These are phyloP conservation scores for Medicago arabica DNA, from an alignment of 306 rosid species.

Conservation along the genomic window DNA sequence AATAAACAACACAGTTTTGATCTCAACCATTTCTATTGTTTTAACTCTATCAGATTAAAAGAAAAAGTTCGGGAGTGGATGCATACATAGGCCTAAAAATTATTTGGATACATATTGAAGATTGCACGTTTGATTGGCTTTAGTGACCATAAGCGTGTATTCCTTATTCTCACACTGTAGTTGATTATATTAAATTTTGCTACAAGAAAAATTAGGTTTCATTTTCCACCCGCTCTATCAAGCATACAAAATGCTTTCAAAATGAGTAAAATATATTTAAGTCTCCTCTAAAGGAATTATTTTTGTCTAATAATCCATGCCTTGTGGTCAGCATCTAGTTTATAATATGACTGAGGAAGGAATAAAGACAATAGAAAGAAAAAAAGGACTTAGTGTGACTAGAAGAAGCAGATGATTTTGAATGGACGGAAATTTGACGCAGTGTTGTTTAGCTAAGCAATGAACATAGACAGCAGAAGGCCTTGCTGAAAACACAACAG, in stretches of 20 bases:
- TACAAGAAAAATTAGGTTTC: too few species aligned
- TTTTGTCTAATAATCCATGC: constrained; percentile 11
- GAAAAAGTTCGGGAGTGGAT: too few species aligned
- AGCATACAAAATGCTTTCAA: background rate
- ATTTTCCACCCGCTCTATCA: background rate
- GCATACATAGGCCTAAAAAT: too few species aligned
- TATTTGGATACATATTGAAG: too few species aligned
- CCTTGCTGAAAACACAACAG: background rate
- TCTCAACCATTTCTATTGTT: too few species aligned
- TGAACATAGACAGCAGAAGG: background rate
- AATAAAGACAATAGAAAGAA: background rate
- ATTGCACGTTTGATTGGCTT: too few species aligned
- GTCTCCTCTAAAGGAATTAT: background rate
- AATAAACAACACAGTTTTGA: too few species aligned
- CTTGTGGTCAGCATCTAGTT: background rate
- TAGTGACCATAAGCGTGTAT: too few species aligned
- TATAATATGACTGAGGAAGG: background rate
- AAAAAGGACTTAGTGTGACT: background rate
- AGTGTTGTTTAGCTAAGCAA: background rate
- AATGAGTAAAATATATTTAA: background rate
- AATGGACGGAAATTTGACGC: background rate
- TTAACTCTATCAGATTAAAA: too few species aligned
- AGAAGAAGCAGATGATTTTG: background rate
- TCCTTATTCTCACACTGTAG: too few species aligned
- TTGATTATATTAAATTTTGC: too few species aligned